Base-by-base conservation (phyloP, 805 yeast genomes). In the Teunomyces stri region DNA sequence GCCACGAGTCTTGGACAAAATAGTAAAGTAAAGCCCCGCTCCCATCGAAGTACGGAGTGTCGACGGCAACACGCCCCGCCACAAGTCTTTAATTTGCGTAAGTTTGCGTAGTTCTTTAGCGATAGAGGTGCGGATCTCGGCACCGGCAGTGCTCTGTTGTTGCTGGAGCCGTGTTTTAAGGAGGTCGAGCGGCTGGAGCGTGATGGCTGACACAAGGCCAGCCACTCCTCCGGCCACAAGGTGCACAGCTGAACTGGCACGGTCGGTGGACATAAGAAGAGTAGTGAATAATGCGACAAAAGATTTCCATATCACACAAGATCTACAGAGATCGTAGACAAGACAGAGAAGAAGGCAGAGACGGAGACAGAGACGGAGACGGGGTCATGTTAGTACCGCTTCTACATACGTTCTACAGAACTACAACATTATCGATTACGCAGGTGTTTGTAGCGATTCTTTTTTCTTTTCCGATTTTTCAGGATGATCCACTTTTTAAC, bases 61-160 rank as follows among this genome's bases (percentile, higher is more conserved):
- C 16, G 96, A 88, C 0, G 99, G 97, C 33, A 90, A 58, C 0
- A 96, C 92, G 0, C 99, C 99, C 46, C 96, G 76, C 99, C 99
- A 94, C 34, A 91, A 71, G 44, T 84, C 81, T 42, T 61, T 63
- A 21, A 74, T 47, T 16, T 70, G 64, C 39, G 69, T 60, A 36
- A 73, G 58, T 47, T 71, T 75, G 53, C 66, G 64, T 7, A 85
- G 54, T 41, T 77, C 76, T 45, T 64, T 68, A 11, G 74, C 21
- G 42, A 73, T 54, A 10, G 70, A 62, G 11, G 75, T 59, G 30
- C 62, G 55, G 42, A 57, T 52, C 39, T 53, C 58, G 10, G 38
- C 34, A 37, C 59, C 51, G 15, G 58, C 50, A 11, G 47, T 44
- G 42, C 57, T 61, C 42, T 72, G 75, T 56, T 72, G 76, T 55